These are phyloP conservation scores for Leccinum barrowsii DNA, from an alignment of 768 basidiomycete genomes.

Conservation along the genomic window DNA sequence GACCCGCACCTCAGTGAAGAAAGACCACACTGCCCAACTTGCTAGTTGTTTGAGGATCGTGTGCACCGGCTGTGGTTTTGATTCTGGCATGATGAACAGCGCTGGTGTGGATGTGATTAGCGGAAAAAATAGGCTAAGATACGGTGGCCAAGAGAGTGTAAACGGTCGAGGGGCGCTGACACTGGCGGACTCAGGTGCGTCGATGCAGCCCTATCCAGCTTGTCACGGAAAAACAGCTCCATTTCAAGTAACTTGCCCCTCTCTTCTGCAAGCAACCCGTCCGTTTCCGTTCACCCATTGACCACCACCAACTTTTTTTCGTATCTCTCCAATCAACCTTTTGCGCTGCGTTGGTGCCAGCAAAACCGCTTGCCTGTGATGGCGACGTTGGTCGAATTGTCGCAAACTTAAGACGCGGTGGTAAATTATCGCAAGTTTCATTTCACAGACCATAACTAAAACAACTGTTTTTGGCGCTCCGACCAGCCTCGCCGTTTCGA, in stretches of 20 bases:
- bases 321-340: background rate
- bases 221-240: slow-evolving; percentile 1
- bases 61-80: slow-evolving; percentile 51
- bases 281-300: background rate
- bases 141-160: background rate
- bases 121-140: slow-evolving; percentile 8
- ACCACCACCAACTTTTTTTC: background rate
- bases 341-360: background rate
- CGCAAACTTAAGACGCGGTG: too few species aligned
- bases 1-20: slow-evolving; percentile 86
- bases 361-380: background rate
- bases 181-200: background rate
- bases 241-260: slow-evolving; percentile 4
- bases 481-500: background rate
- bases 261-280: background rate
- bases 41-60: slow-evolving; percentile 69
- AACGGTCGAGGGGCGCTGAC: background rate
- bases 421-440: background rate
- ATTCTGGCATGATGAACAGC: slow-evolving; percentile 23
- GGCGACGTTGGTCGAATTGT: too few species aligned
- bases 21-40: slow-evolving; percentile 71
- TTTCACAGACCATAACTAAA: background rate
- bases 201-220: background rate
- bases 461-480: too few species aligned
- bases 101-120: slow-evolving; percentile 6